Percentiles rank a stretch among this genome's conserved stretches.
phyloP scores from a whole-genome alignment of 352 stramenopile species.

The Phytopythium cucurbitacearum region DNA sequence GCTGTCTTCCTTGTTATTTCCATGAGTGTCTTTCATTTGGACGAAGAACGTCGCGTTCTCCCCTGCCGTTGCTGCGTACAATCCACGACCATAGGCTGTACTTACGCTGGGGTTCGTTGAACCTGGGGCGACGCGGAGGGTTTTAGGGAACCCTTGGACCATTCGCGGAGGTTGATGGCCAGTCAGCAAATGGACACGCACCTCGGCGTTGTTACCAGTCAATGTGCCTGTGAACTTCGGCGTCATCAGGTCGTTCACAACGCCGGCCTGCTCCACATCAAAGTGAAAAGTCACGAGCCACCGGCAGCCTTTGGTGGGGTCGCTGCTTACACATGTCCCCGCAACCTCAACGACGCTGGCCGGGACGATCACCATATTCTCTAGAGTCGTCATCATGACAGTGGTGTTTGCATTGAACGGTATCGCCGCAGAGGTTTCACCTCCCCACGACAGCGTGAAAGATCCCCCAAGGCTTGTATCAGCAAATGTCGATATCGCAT shows the following conservation, averaged over 20 bases:
- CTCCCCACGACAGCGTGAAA: conserved; percentile 57
- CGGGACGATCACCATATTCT: conserved; percentile 57
- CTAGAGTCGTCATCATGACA: conserved; percentile 52
- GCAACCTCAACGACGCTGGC: conserved; percentile 23
- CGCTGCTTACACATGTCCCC: conserved; percentile 27
- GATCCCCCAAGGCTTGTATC: conserved; percentile 55
- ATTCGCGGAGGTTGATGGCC: conserved; percentile 18
- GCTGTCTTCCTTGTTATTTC: conserved; percentile 64
- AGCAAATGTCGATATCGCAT: conserved; percentile 48
- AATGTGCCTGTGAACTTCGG: conserved; percentile 61
- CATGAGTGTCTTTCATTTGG: conserved; percentile 81
- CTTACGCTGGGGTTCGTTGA: conserved; percentile 67
- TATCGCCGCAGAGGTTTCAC: conserved; percentile 44
- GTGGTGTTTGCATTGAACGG: conserved; percentile 34
- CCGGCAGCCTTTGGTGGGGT: conserved; percentile 49
- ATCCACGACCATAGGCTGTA: conserved; percentile 56
- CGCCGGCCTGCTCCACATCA: conserved; percentile 10
- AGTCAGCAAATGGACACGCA: conserved; percentile 32
- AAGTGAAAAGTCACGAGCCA: conserved; percentile 68
- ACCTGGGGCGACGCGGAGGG: conserved; percentile 39
- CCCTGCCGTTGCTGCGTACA: conserved; percentile 56
- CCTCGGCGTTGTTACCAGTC: conserved; percentile 59
- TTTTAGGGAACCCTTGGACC: conserved; percentile 68
- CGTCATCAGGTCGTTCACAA: conserved; percentile 10
- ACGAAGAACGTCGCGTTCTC: conserved; percentile 55